These are phyloP conservation scores for Didymella exigua DNA, from an alignment of 2,329 filamentous ascomycete genomes.

Conservation along the genomic window DNA sequence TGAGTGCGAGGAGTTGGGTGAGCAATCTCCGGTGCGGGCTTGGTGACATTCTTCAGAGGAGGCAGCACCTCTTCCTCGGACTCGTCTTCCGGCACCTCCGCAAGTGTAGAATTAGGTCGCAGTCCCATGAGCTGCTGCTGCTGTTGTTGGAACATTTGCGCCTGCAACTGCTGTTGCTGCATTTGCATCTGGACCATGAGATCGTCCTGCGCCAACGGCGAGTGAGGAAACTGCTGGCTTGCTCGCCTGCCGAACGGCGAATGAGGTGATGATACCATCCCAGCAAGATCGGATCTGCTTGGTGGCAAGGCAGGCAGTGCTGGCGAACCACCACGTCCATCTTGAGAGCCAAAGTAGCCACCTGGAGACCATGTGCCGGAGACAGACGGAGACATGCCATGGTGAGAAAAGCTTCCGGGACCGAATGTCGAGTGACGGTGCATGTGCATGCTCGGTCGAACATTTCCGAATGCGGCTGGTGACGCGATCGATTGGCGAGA, in stretches of 20 bases:
- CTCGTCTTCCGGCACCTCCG: conserved; percentile 75
- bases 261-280: conserved; percentile 52
- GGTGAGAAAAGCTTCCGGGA: conserved; percentile 69
- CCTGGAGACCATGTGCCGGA: conserved; percentile 51
- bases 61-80: conserved; percentile 60
- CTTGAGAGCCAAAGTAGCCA: conserved; percentile 45
- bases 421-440: conserved; percentile 75
- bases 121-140: conserved; percentile 56
- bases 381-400: conserved; percentile 62
- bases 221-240: conserved; percentile 51
- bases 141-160: conserved; percentile 54
- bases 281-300: conserved; percentile 47
- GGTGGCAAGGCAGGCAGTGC: conserved; percentile 43
- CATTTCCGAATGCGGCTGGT: conserved; percentile 68
- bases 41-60: conserved; percentile 46
- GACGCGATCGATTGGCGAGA: conserved; percentile 70
- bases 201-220: conserved; percentile 46
- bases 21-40: conserved; percentile 59
- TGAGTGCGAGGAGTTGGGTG: conserved; percentile 66
- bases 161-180: conserved; percentile 58
- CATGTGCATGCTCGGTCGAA: conserved; percentile 62
- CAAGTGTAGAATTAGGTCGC: conserved; percentile 58
- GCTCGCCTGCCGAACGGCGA: conserved; percentile 66
- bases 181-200: conserved; percentile 54
- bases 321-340: conserved; percentile 53